Evolutionary conservation across 2,329 filamentous ascomycete genomes (phyloP), one percentile per base, ranked within the genome.

Genomic region (Penicillium psychrosexuale): DNA sequence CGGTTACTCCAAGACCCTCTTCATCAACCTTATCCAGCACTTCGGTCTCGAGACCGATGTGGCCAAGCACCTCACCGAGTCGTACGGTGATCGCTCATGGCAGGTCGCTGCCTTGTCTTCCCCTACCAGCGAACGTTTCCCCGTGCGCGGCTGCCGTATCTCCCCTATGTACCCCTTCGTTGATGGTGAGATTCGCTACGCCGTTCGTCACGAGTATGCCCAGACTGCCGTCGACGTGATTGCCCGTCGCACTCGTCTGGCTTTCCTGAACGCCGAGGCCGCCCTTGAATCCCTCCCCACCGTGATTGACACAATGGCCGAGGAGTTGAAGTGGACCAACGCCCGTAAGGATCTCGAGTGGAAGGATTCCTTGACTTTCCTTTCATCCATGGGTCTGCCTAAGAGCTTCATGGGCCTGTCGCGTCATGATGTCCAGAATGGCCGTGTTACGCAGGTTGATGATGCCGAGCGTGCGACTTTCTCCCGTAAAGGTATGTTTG

Each of bases 11-110:
- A 91, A 91, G 75, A 90, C 91, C 1, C 84, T 97, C 24, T 96
- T 96, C 78, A 96, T 97, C 80, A 92, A 93, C 74, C 79, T 97
- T 34, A 94, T 96, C 69, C 91, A 97, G 74, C 90, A 96, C 76
- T 96, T 90, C 69, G 91, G 91, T 60, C 77, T 97, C 53, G 92
- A 96, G 75, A 96, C 90, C 17, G 91, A 96, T 65, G 90, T 97
- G 19, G 92, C 92, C 42, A 89, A 91, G 76, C 91, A 97, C 74
- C 81, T 97, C 33, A 88, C 88, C 13, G 84, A 89, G 68, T 89
- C 90, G 53, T 97, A 97, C 70, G 92, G 93, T 62, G 92, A 97
- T 75, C 85, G 92, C 55, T 91, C 92, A 19, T 97, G 92, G 92
- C 88, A 88, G 15, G 91, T 97, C 22, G 91, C 90, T 8, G 84